These are phyloP conservation scores for Coemansia sp. DNA, from an alignment of 192 early-diverging fungal species.

Conservation along the genomic window DNA sequence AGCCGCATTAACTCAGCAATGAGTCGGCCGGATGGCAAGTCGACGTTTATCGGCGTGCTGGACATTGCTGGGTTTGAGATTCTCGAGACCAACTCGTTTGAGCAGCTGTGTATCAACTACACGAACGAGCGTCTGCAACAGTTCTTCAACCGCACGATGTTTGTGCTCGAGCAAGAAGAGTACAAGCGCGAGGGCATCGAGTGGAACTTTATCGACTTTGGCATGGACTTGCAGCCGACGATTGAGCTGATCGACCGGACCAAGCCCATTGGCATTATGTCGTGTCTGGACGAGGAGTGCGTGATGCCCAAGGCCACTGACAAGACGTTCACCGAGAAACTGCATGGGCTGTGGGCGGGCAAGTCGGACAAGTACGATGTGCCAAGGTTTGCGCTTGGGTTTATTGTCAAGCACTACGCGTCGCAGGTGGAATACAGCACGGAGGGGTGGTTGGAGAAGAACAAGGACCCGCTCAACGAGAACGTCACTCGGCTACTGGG, in stretches of 20 bases:
- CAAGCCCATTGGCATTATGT: conserved; percentile 95
- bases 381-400: conserved; percentile 84
- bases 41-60: conserved; percentile 92
- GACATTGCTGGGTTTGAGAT: conserved; percentile 99
- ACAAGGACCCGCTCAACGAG: conserved; percentile 98
- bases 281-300: conserved; percentile 97
- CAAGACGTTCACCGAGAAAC: conserved; percentile 92
- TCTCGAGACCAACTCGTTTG: conserved; percentile 96
- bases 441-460: conserved; percentile 94
- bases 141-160: conserved; percentile 99
- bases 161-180: conserved; percentile 98
- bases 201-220: conserved; percentile 98
- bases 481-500: conserved; percentile 87
- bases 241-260: conserved; percentile 98
- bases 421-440: conserved; percentile 93
- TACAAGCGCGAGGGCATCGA: conserved; percentile 96
- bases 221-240: conserved; percentile 94
- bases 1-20: conserved; percentile 81
- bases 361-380: conserved; percentile 86
- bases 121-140: conserved; percentile 98
- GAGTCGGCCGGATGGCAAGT: conserved; percentile 65
- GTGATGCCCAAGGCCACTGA: conserved; percentile 97
- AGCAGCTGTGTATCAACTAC: conserved; percentile 99
- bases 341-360: conserved; percentile 85
- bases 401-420: conserved; percentile 93